Conservation (phyloP, 1,139 yeast genomes). For the Keqinozyma sinolaborantium region DNA sequence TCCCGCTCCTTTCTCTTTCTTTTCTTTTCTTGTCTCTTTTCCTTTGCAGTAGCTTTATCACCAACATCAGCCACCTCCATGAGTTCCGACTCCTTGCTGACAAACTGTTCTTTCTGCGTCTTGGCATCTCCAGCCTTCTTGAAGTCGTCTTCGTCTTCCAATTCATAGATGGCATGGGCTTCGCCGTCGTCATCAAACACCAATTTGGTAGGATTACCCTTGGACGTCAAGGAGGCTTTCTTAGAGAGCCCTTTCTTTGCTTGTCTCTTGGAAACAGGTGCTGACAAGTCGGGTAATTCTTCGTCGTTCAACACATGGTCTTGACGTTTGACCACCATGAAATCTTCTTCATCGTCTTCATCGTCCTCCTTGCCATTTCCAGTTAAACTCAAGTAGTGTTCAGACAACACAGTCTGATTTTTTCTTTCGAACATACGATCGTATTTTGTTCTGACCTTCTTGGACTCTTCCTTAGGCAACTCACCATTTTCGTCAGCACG, state of each 20-base stretch:
- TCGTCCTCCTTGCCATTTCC: slow-evolving; percentile 28
- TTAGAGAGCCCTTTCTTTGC: slow-evolving; percentile 85
- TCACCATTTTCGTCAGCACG: slow-evolving; percentile 71
- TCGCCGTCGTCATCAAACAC: slow-evolving; percentile 92
- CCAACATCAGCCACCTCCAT: slow-evolving; percentile 72
- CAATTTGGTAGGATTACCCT: slow-evolving; percentile 73
- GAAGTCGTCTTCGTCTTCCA: slow-evolving; percentile 89
- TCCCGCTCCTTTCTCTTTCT: slow-evolving; percentile 82
- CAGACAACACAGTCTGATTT: slow-evolving; percentile 89
- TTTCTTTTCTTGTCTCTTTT: slow-evolving; percentile 84
- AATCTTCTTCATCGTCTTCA: slow-evolving; percentile 48
- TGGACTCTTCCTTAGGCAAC: slow-evolving; percentile 26
- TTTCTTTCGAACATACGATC: slow-evolving; percentile 95
- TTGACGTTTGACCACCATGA: slow-evolving; percentile 72
- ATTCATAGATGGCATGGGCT: slow-evolving; percentile 86
- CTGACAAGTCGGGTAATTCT: slow-evolving; percentile 56
- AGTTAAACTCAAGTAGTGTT: slow-evolving; percentile 76
- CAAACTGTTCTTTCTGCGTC: slow-evolving; percentile 63
- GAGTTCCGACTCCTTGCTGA: slow-evolving; percentile 58
- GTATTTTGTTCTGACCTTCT: slow-evolving; percentile 76
- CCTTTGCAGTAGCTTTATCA: slow-evolving; percentile 80
- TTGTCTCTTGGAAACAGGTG: slow-evolving; percentile 81
- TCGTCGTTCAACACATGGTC: slow-evolving; percentile 68
- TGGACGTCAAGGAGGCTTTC: slow-evolving; percentile 64
- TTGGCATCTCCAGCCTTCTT: slow-evolving; percentile 70